phyloP scores from a whole-genome alignment of 257 asterid species.

The Primulina tabacum region DNA sequence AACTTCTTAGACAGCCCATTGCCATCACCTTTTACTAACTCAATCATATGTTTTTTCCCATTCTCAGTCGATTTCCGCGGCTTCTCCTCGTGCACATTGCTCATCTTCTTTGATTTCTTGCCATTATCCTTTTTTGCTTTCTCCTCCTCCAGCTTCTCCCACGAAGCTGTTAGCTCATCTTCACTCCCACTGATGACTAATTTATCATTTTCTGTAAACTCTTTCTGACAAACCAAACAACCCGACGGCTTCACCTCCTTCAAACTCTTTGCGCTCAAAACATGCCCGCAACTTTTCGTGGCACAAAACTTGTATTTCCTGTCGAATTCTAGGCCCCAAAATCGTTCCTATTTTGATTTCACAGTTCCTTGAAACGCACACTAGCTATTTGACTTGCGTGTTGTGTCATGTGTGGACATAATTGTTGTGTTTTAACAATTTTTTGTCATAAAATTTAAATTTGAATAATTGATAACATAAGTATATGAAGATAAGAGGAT shows the following conservation, averaged over 20 bases:
- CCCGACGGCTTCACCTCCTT: slow-evolving; percentile 78
- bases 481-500: too few relatives aligned
- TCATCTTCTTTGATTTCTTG: slow-evolving; percentile 61
- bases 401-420: too few relatives aligned
- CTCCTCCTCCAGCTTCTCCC: slow-evolving; percentile 71
- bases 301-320: slow-evolving; percentile 73
- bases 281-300: slow-evolving; percentile 73
- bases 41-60: slow-evolving; percentile 66
- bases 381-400: too few relatives aligned
- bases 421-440: too few relatives aligned
- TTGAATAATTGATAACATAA: too few relatives aligned
- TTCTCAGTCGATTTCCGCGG: slow-evolving; percentile 32
- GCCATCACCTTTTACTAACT: slow-evolving; percentile 33
- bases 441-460: too few relatives aligned
- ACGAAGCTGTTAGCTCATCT: slow-evolving; percentile 66
- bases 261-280: slow-evolving; percentile 76
- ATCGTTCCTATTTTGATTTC: too few relatives aligned
- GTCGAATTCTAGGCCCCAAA: slow-evolving; percentile 60
- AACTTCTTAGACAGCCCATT: slow-evolving; percentile 52
- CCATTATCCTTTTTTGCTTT: slow-evolving; percentile 44
- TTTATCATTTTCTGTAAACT: slow-evolving; percentile 64
- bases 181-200: slow-evolving; percentile 78
- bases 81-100: slow-evolving; percentile 38
- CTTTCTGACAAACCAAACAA: slow-evolving; percentile 80
- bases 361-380: too few relatives aligned